Evolutionary conservation across 495 filamentous ascomycete species (phyloP).

Genomic region (Penicillium crystallinum): DNA sequence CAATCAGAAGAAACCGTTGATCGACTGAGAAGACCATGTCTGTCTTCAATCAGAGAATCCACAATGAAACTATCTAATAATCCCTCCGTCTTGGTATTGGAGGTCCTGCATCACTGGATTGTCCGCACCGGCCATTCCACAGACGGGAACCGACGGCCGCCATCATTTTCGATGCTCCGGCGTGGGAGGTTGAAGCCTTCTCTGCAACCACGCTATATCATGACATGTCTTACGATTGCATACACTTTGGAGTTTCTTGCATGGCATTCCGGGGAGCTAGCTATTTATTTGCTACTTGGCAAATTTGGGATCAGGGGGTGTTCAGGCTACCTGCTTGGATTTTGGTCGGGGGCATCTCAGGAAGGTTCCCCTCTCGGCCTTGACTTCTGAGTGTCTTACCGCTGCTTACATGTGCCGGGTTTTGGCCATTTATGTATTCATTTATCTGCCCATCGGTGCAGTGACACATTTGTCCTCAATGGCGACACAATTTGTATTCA

Average conservation of each 20-base stretch:
- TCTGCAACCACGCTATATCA: slow-evolving; percentile 8
- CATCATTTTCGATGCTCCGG: background rate
- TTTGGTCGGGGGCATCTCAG: slow-evolving; percentile 1
- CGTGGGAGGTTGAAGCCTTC: background rate
- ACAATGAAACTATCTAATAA: slow-evolving; percentile 1
- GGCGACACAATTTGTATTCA: background rate
- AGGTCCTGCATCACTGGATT: background rate
- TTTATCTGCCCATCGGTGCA: background rate
- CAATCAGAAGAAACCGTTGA: slow-evolving; percentile 79
- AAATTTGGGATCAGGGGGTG: slow-evolving; percentile 14
- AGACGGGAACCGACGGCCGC: background rate
- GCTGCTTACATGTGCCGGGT: background rate
- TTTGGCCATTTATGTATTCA: background rate
- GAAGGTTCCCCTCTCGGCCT: background rate
- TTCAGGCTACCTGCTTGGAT: slow-evolving; percentile 12
- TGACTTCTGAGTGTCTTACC: background rate
- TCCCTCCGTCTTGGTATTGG: background rate
- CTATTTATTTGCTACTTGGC: slow-evolving; percentile 16
- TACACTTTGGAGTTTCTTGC: slow-evolving; percentile 40
- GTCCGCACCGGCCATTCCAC: background rate
- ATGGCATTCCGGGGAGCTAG: slow-evolving; percentile 25
- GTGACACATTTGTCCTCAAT: background rate
- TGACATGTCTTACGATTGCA: slow-evolving; percentile 42
- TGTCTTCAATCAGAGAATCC: background rate
- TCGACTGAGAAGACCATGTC: slow-evolving; percentile 55